Evolutionary conservation across 2,329 filamentous ascomycete genomes (phyloP).

Genomic region (Paecilomyces dactylethromorphus): DNA sequence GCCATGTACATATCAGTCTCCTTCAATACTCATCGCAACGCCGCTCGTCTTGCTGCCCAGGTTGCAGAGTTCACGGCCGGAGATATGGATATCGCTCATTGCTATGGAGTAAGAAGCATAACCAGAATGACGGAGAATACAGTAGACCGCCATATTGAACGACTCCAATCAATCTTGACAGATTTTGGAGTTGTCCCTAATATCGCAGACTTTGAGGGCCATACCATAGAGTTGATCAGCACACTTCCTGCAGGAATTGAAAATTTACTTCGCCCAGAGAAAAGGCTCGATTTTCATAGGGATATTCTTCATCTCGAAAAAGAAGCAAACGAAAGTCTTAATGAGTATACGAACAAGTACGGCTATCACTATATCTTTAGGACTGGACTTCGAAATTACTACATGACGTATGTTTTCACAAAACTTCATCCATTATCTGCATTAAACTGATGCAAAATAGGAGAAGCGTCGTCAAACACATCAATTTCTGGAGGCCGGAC

Average conservation of each 20-base stretch:
- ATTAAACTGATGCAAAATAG: conserved; percentile 5
- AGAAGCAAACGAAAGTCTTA: conserved; percentile 15
- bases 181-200: conserved; percentile 11
- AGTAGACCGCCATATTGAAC: conserved; percentile 7
- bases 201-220: conserved; percentile 16
- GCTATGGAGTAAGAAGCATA: conserved; percentile 3
- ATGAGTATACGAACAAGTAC: conserved; percentile 10
- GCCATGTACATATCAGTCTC: conserved; percentile 11
- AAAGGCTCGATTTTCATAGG: conserved; percentile 10
- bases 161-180: conserved; percentile 8
- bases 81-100: conserved; percentile 2
- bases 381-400: conserved; percentile 19
- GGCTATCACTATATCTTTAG: conserved; percentile 20
- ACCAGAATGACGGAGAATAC: conserved; percentile 1
- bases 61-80: conserved; percentile 3
- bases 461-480: conserved; percentile 9
- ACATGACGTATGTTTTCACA: conserved; percentile 15
- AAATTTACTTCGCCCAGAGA: conserved; percentile 2
- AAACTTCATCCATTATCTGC: not conserved
- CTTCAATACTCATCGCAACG: conserved; percentile 11
- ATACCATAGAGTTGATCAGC: conserved; percentile 13
- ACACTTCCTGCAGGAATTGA: conserved; percentile 12
- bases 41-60: conserved; percentile 14
- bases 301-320: conserved; percentile 13
- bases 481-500: conserved; percentile 16